Conservation (phyloP, 495 filamentous ascomycete species). For the Neurospora sp. region DNA sequence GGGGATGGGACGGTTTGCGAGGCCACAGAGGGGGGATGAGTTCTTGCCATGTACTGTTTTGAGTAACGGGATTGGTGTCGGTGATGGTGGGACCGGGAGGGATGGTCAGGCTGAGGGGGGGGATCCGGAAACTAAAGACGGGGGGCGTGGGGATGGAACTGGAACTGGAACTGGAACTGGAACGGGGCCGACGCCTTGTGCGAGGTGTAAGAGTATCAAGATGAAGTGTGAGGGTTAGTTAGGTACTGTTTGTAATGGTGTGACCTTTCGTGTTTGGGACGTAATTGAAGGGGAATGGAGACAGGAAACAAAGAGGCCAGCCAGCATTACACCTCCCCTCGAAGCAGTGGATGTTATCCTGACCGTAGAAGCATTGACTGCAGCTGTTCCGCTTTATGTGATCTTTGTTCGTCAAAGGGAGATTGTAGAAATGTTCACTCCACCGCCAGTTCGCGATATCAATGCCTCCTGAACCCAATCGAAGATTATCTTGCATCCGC, state of each 20-base stretch:
- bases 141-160: not conserved
- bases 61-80: not conserved
- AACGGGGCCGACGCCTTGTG: not conserved
- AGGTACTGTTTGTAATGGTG: not conserved
- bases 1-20: not conserved
- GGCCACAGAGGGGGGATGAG: not conserved
- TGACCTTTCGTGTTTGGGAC: not conserved
- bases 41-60: not conserved
- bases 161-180: not conserved
- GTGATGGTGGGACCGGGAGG: not conserved
- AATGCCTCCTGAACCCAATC: not conserved
- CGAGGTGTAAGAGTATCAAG: not conserved
- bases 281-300: not conserved
- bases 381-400: not conserved
- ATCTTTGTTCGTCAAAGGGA: too few species aligned
- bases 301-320: not conserved
- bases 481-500: not conserved
- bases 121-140: too few species aligned
- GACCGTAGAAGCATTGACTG: not conserved
- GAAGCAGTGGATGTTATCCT: not conserved
- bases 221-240: not conserved
- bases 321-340: not conserved
- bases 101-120: not conserved
- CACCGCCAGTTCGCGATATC: not conserved
- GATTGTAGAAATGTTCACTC: not conserved